Percentiles rank a stretch among this genome's conserved stretches.
These are phyloP conservation scores for Graphiopsis chlorocephala DNA, from an alignment of 2,329 filamentous ascomycete species.

Conservation along the genomic window DNA sequence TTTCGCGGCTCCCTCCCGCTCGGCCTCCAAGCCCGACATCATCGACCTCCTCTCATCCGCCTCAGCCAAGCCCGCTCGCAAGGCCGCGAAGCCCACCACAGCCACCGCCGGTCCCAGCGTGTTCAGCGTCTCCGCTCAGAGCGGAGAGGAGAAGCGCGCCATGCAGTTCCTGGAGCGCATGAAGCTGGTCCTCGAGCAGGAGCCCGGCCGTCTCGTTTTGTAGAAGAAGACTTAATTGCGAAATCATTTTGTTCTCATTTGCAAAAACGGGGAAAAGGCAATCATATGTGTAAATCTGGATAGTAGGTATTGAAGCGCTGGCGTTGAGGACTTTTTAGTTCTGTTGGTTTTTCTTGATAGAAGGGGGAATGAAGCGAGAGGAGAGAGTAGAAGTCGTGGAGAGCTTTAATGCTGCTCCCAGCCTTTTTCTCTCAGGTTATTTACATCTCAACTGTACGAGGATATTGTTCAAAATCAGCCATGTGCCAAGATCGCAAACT, in stretches of 20 bases:
- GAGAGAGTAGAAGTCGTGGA: not conserved
- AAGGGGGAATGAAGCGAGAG: not conserved
- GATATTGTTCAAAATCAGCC: not conserved
- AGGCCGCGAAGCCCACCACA: slow-evolving; percentile 24
- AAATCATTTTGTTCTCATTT: not conserved
- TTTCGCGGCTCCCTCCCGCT: slow-evolving; percentile 29
- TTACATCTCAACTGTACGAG: not conserved
- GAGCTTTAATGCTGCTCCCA: not conserved
- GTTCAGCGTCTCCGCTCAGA: slow-evolving; percentile 77
- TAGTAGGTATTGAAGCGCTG: slow-evolving; percentile 1
- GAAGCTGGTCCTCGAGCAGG: slow-evolving; percentile 76
- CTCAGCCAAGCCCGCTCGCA: slow-evolving; percentile 34
- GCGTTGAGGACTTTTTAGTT: not conserved
- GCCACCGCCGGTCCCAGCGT: slow-evolving; percentile 61
- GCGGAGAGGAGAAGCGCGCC: slow-evolving; percentile 77
- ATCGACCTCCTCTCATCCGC: slow-evolving; percentile 71
- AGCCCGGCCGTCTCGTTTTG: slow-evolving; percentile 71
- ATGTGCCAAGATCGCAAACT: not conserved
- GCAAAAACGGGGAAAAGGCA: not conserved
- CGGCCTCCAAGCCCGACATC: slow-evolving; percentile 64
- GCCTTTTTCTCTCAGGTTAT: not conserved
- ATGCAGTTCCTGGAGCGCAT: slow-evolving; percentile 79
- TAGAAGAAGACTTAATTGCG: slow-evolving; percentile 27
- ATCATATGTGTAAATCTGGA: not conserved
- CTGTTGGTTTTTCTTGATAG: not conserved